These are phyloP conservation scores for Collybiopsis confluens DNA, from an alignment of 768 basidiomycete genomes.

Conservation along the genomic window DNA sequence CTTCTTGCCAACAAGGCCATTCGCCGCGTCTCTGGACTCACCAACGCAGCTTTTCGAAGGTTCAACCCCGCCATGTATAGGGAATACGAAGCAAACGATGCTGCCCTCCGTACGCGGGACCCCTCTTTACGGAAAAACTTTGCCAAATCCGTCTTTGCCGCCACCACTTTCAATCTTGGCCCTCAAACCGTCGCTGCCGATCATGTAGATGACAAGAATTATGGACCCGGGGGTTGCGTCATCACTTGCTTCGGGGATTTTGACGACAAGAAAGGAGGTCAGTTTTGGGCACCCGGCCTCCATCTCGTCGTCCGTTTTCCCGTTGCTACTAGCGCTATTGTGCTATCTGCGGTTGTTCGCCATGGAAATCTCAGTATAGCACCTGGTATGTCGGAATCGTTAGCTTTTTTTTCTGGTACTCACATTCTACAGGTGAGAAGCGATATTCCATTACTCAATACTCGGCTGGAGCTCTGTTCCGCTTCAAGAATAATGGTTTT, in stretches of 20 bases:
- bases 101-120: not conserved
- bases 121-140: constrained; percentile 1
- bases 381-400: not conserved
- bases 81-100: not conserved
- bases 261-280: not conserved
- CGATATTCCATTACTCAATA: constrained; percentile 14
- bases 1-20: not conserved
- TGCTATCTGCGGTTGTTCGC: not conserved
- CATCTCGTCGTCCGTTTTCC: not conserved
- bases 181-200: not conserved
- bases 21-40: not conserved
- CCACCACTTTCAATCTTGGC: constrained; percentile 1
- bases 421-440: not conserved
- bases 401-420: too few species aligned
- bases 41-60: not conserved
- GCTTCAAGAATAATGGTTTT: constrained; percentile 12
- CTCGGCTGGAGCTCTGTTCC: not conserved
- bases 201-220: not conserved
- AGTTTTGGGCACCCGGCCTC: not conserved
- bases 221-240: not conserved
- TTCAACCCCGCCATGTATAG: not conserved
- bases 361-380: not conserved
- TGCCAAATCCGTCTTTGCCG: not conserved
- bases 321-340: not conserved
- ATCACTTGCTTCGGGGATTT: not conserved